Conservation (phyloP, 1,139 yeast species). For the Yamadazyma songkhlaensis region DNA sequence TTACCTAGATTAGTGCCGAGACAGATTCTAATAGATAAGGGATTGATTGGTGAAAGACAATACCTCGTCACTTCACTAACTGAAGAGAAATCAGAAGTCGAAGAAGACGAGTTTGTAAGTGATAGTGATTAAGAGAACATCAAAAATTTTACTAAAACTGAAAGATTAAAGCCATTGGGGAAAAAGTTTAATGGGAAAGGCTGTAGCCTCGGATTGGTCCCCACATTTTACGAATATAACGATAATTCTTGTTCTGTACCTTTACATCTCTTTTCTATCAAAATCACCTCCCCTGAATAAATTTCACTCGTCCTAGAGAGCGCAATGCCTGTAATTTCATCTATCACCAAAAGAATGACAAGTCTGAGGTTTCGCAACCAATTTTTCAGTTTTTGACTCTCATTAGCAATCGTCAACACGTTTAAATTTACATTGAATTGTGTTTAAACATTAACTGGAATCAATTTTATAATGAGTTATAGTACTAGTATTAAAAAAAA, state of each 20-base stretch:
- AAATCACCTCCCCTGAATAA: too few species aligned
- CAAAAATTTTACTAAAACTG: too few species aligned
- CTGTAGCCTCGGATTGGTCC: too few species aligned
- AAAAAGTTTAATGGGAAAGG: too few species aligned
- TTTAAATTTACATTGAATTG: background rate
- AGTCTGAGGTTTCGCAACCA: background rate
- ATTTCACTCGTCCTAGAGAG: too few species aligned
- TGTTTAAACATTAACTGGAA: background rate
- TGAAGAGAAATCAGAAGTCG: background rate
- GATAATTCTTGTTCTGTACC: too few species aligned
- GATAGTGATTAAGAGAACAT: constrained; percentile 1
- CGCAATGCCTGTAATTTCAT: too few species aligned
- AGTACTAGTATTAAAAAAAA: constrained; percentile 14
- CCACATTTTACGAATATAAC: too few species aligned
- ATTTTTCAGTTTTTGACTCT: background rate
- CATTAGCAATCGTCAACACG: constrained; percentile 1
- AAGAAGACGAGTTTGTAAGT: background rate
- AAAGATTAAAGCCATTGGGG: too few species aligned
- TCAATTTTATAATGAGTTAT: constrained; percentile 7
- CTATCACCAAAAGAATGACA: too few species aligned
- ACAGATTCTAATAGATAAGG: background rate
- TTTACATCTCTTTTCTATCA: too few species aligned
- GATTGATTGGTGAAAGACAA: constrained; percentile 1
- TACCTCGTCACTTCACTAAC: background rate
- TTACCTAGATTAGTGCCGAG: constrained; percentile 55